phyloP scores from a whole-genome alignment of 2,329 filamentous ascomycete genomes.

The Lachnellula cervina region DNA sequence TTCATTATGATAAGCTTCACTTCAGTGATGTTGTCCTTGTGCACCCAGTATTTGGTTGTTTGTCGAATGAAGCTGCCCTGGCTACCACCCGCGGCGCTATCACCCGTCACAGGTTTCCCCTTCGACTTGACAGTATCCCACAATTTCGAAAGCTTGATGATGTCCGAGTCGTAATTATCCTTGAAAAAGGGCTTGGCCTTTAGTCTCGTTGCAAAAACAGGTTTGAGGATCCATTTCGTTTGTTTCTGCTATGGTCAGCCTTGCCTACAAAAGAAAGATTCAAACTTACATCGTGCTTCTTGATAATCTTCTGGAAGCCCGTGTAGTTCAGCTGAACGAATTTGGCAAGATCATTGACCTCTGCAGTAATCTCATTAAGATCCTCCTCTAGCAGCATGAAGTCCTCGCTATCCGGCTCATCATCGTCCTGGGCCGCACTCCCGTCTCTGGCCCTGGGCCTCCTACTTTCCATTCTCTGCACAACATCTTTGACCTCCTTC shows the following conservation, averaged over 20 bases:
- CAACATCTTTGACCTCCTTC: constrained; percentile 83
- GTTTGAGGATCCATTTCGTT: constrained; percentile 87
- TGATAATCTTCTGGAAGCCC: constrained; percentile 99
- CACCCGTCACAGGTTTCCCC: constrained; percentile 87
- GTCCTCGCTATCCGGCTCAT: constrained; percentile 77
- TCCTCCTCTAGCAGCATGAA: constrained; percentile 92
- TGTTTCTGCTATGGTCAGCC: constrained; percentile 62
- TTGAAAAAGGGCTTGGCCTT: constrained; percentile 98
- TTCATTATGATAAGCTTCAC: constrained; percentile 97
- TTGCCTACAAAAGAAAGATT: not conserved
- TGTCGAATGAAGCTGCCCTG: constrained; percentile 96
- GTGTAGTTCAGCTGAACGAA: constrained; percentile 99
- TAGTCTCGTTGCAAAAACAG: constrained; percentile 90
- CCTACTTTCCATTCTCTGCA: constrained; percentile 65
- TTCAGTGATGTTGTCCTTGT: constrained; percentile 96
- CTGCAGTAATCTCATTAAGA: constrained; percentile 94
- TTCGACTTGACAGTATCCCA: constrained; percentile 93
- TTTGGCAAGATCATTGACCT: constrained; percentile 96
- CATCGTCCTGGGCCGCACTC: constrained; percentile 34
- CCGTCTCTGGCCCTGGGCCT: constrained; percentile 39
- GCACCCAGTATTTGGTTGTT: constrained; percentile 99
- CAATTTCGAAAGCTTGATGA: constrained; percentile 88
- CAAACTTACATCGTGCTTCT: constrained; percentile 86
- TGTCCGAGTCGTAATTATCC: constrained; percentile 95
- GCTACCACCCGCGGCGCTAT: constrained; percentile 81